Conservation (phyloP, 495 filamentous ascomycete genomes). For the Alectoria sarmentosa region DNA sequence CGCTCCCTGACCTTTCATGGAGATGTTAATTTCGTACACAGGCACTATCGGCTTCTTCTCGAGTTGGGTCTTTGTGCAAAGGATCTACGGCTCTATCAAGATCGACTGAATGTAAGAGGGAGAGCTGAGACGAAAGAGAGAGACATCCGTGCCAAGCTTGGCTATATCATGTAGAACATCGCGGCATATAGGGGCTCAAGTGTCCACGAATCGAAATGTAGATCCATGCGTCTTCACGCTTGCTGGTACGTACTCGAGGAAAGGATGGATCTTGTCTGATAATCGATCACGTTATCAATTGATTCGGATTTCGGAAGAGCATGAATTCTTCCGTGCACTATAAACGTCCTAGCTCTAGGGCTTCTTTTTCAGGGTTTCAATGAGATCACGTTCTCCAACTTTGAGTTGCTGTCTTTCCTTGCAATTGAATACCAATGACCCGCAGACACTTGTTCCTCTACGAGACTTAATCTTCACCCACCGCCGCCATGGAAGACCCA, state of each 20-base stretch:
- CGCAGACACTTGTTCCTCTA: too few relatives aligned
- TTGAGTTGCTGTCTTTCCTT: too few relatives aligned
- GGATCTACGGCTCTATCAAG: conserved; percentile 94
- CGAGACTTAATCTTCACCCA: too few relatives aligned
- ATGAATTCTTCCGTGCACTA: not conserved
- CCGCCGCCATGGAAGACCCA: conserved; percentile 39
- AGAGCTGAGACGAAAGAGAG: not conserved
- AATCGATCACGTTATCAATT: not conserved
- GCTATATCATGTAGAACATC: conserved; percentile 11
- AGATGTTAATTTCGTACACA: too few relatives aligned
- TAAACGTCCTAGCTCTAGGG: not conserved
- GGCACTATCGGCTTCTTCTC: conserved; percentile 94
- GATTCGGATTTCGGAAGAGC: not conserved
- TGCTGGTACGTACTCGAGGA: not conserved
- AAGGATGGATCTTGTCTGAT: not conserved
- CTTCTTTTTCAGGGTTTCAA: not conserved
- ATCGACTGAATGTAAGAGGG: conserved; percentile 59
- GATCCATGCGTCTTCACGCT: not conserved
- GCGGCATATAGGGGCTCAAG: conserved; percentile 3
- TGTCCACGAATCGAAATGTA: not conserved
- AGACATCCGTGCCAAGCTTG: not conserved
- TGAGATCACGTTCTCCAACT: too few relatives aligned
- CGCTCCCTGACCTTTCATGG: too few relatives aligned
- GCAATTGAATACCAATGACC: too few relatives aligned
- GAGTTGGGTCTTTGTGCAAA: conserved; percentile 85